phyloP scores from a whole-genome alignment of 192 early-diverging fungal genomes.

The Coemansia sp. region DNA sequence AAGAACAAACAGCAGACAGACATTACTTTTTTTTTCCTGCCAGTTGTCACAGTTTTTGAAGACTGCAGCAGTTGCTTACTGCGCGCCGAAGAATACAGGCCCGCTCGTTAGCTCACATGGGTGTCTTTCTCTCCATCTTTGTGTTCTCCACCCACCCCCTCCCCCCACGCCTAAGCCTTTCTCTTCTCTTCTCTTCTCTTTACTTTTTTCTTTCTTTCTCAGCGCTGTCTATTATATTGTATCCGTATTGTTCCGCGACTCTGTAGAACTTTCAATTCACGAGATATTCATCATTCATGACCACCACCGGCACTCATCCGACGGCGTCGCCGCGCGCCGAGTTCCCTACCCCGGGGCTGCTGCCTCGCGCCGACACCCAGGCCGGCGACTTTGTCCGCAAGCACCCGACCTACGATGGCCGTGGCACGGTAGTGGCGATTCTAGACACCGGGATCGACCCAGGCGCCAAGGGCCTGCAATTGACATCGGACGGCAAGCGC shows the following conservation, averaged over 20 bases:
- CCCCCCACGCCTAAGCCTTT: not conserved
- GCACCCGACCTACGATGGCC: conserved; percentile 80
- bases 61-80: not conserved
- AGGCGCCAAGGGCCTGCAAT: conserved; percentile 79
- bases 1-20: not conserved
- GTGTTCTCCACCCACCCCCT: not conserved
- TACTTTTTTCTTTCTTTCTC: not conserved
- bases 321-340: conserved; percentile 58
- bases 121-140: not conserved
- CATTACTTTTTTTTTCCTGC: not conserved
- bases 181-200: not conserved
- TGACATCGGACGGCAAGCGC: conserved; percentile 83
- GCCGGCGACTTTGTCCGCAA: conserved; percentile 78
- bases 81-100: not conserved
- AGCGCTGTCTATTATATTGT: not conserved
- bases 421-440: conserved; percentile 84
- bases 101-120: not conserved
- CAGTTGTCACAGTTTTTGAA: no score
- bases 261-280: conserved; percentile 1
- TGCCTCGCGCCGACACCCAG: conserved; percentile 79
- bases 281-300: conserved; percentile 4
- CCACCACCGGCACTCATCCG: not conserved
- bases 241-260: not conserved
- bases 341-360: conserved; percentile 63
- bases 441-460: conserved; percentile 97